Evolutionary conservation across 2,329 filamentous ascomycete species (phyloP), one percentile per base, ranked within the genome.

Genomic region (Cordyceps pruinosa): DNA sequence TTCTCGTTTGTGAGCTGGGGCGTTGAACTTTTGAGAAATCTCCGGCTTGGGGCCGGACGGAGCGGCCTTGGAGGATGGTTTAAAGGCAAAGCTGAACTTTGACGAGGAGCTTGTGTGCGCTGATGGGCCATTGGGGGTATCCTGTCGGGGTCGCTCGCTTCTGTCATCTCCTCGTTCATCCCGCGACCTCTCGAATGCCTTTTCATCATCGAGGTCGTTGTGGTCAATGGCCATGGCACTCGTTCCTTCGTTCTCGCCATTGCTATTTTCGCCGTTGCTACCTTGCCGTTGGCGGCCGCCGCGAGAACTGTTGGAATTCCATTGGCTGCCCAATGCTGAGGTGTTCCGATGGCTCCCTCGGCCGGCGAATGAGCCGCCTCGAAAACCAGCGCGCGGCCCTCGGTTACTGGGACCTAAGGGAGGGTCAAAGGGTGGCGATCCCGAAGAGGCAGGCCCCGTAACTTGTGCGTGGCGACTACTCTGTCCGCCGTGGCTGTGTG

Each of bases 21-120:
- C 82, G 67, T 88, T 93, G 57, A 87, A 80, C 64, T 86, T 86
- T 62, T 84, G 81, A 0, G 84, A 85, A 54, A 87, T 87, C 62
- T 87, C 84, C 2, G 80, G 82, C 61, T 86, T 85, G 3, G 83
- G 83, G 13, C 77, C 75, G 9, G 83, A 73, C 15, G 81, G 73
- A 2, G 78, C 72, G 8, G 78, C 74, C 63, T 86, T 86, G 12
- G 78, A 82, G 10, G 78, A 82, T 10, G 86, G 82, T 69, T 97
- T 97, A 71, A 97, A 90, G 1, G 91, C 90, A 70, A 97, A 97
- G 69, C 90, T 95, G 66, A 97, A 95, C 72, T 93, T 94, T 45
- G 84, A 73, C 5, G 53, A 21, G 2, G 73, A 70, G 17, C 70
- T 69, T 4, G 74, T 72, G 34, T 78, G 74, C 13, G 73, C 68